Percentiles rank a stretch among this genome's conserved stretches.
Conservation (phyloP, 1,284 basidiomycete species). For the Mycena sp. region DNA sequence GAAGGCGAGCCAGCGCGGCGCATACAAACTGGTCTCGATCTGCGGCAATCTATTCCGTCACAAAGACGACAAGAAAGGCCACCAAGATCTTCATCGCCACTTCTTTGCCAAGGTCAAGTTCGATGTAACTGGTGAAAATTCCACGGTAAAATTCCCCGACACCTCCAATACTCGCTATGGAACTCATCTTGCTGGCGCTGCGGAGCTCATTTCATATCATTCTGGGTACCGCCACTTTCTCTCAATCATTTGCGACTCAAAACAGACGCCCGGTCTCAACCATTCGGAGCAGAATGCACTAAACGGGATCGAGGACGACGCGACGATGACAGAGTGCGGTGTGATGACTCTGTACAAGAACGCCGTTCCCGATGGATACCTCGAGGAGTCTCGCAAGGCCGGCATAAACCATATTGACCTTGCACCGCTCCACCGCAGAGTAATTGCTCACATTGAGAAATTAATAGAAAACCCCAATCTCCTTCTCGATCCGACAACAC, state of each 20-base stretch:
- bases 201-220: constrained; percentile 3
- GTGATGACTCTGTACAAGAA: constrained; percentile 27
- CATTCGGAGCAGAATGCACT: constrained; percentile 16
- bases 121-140: background rate
- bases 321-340: constrained; percentile 12
- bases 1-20: constrained; percentile 40
- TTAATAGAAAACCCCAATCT: constrained; percentile 41
- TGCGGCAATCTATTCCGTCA: constrained; percentile 37
- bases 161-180: constrained; percentile 11
- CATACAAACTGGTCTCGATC: constrained; percentile 18
- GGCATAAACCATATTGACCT: constrained; percentile 37
- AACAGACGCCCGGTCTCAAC: constrained; percentile 16
- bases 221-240: constrained; percentile 10
- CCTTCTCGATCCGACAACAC: constrained; percentile 27
- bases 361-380: constrained; percentile 39
- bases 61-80: constrained; percentile 46
- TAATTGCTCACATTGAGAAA: constrained; percentile 32
- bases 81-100: constrained; percentile 35
- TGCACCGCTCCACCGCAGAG: constrained; percentile 37
- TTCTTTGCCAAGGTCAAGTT: constrained; percentile 8
- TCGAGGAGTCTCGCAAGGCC: constrained; percentile 33
- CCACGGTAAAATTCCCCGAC: constrained; percentile 15
- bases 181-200: constrained; percentile 6
- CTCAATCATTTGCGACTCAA: constrained; percentile 7
- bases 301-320: constrained; percentile 6